A percentile compares a stretch with the other conserved stretches of the same genome.
Conservation (phyloP, 305 asterid genomes). For the Caryopteris hybrid region DNA sequence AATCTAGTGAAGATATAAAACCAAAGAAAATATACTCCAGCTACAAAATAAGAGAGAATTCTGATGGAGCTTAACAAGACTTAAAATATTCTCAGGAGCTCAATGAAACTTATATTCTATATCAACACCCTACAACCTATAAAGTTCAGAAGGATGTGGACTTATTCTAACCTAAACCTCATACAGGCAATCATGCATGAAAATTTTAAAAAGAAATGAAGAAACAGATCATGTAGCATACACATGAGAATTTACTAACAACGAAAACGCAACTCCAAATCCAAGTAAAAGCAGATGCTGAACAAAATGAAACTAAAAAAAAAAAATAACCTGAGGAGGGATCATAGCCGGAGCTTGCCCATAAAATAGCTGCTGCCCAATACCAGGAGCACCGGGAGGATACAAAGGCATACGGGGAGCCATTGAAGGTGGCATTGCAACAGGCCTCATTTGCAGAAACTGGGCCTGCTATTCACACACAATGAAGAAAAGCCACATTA, state of each 20-base stretch:
- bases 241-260: too few species aligned
- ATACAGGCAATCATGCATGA: too few species aligned
- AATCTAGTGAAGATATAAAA: background rate
- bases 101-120: background rate
- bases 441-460: conserved; percentile 71
- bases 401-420: conserved; percentile 85
- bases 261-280: too few species aligned
- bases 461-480: conserved; percentile 49
- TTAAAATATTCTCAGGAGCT: background rate
- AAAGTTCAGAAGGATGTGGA: too few species aligned
- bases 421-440: conserved; percentile 56
- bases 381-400: conserved; percentile 81
- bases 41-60: background rate
- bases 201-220: too few species aligned
- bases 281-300: too few species aligned
- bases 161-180: too few species aligned
- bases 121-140: too few species aligned
- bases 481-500: too few species aligned
- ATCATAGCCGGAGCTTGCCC: conserved; percentile 80
- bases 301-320: background rate
- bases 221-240: too few species aligned
- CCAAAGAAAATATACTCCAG: background rate
- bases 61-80: background rate
- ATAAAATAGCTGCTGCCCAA: conserved; percentile 75
- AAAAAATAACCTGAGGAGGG: conserved; percentile 61